Base-by-base conservation (phyloP, 2,329 filamentous ascomycete species). In the Fusarium multiceps region DNA sequence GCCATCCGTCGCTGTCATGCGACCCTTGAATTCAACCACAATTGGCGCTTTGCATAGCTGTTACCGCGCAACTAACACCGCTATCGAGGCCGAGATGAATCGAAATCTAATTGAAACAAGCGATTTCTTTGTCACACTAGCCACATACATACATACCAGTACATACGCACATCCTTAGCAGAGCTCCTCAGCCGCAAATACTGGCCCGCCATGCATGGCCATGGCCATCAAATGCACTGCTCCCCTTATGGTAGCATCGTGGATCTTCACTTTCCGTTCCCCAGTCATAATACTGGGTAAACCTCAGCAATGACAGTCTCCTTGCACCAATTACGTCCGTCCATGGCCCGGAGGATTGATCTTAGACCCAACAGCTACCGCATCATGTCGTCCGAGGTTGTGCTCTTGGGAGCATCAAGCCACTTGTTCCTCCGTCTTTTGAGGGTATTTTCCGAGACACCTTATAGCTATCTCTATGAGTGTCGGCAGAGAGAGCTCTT, bases 81-180 rank as follows among this genome's bases (percentile, higher is more conserved):
- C 57, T 46, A 42, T 50, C 23, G 58, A 58, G 30, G 30, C 48
- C 41, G 47, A 63, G 34, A 34, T 47, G 47, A 45, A 49, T 64
- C 23, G 23, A 41, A 46, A 46, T 58, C 32, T 28, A 47, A 62
- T 63, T 71, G 43, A 68, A 66, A 59, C 59, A 45, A 62, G 59
- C 64, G 69, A 67, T 58, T 60, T 49, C 54, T 51, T 71, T 58
- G 66, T 67, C 70, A 71, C 68, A 71, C 63, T 67, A 65, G 60
- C 68, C 68, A 64, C 62, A 73, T 65, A 50, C 59, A 34, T 32
- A 32, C n/a, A 37, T n/a, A 37, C 18, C 34, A 18, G 34, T 34
- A 21, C 20, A 50, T 37, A 20, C 25, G 21, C 32, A 28, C 32
- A 23, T 51, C n/a, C 55, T 20, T 46, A 37, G 42, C 41, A 62